phyloP scores from a whole-genome alignment of 495 filamentous ascomycete species.

The Aspergillus nanangensis region DNA sequence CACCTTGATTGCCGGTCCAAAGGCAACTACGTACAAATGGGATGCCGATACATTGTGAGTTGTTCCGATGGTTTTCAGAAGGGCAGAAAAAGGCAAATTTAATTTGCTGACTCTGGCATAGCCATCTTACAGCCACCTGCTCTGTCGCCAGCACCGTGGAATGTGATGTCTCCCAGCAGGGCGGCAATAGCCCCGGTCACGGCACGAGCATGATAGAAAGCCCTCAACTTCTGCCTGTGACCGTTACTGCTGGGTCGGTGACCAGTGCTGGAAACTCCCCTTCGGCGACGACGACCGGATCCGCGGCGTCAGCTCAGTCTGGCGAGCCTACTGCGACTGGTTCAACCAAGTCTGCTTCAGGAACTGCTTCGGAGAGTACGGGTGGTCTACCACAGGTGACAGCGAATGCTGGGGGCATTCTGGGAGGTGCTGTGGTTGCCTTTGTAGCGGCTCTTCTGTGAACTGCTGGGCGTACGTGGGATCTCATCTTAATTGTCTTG shows the following conservation, averaged over 20 bases:
- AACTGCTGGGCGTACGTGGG: too few species aligned
- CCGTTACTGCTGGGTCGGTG: constrained; percentile 25
- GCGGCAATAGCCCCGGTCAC: constrained; percentile 21
- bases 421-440: constrained; percentile 17
- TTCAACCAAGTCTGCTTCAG: background rate
- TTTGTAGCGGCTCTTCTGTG: constrained; percentile 8
- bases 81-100: background rate
- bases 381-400: constrained; percentile 12
- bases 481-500: too few species aligned
- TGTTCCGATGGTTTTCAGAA: background rate
- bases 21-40: constrained; percentile 16
- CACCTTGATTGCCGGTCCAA: constrained; percentile 24
- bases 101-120: constrained; percentile 4
- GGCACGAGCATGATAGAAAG: constrained; percentile 16
- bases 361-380: constrained; percentile 10
- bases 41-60: constrained; percentile 11
- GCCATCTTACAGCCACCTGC: constrained; percentile 26
- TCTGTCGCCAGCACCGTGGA: constrained; percentile 29
- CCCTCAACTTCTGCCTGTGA: constrained; percentile 23
- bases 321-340: background rate
- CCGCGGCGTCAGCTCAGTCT: constrained; percentile 1
- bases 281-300: background rate
- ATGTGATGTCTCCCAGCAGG: constrained; percentile 26
- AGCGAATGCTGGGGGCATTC: constrained; percentile 7
- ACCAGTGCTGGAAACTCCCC: constrained; percentile 5